A percentile compares a stretch with the other conserved stretches of the same genome.
Evolutionary conservation across 2,329 filamentous ascomycete species (phyloP).

Genomic region (Leptosphaerulina australis): DNA sequence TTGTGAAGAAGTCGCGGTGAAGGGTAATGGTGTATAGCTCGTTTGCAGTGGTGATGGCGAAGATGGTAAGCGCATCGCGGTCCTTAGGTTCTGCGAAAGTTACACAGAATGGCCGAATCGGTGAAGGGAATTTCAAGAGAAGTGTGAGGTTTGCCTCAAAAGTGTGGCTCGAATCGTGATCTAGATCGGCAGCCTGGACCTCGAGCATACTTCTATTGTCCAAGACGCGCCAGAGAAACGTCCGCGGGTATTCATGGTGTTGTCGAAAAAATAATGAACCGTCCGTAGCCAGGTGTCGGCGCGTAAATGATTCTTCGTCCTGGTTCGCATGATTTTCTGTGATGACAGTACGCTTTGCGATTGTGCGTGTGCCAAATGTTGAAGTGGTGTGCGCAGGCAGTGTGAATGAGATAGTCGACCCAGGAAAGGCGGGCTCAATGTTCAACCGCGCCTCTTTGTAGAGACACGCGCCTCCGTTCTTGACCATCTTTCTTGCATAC

Average conservation of each 20-base stretch:
- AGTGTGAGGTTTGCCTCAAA: slow-evolving; percentile 75
- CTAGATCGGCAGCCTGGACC: slow-evolving; percentile 81
- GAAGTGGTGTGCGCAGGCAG: slow-evolving; percentile 44
- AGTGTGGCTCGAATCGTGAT: slow-evolving; percentile 66
- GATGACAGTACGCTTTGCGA: slow-evolving; percentile 43
- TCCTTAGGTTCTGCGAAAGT: slow-evolving; percentile 80
- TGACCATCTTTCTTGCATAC: slow-evolving; percentile 73
- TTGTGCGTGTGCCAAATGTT: slow-evolving; percentile 41
- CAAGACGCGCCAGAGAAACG: slow-evolving; percentile 88
- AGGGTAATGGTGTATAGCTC: slow-evolving; percentile 85
- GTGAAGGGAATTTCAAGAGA: slow-evolving; percentile 75
- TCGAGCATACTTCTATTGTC: slow-evolving; percentile 81
- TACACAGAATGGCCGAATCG: slow-evolving; percentile 77
- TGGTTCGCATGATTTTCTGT: slow-evolving; percentile 53
- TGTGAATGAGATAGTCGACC: slow-evolving; percentile 70
- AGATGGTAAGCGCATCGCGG: slow-evolving; percentile 77
- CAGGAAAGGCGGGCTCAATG: slow-evolving; percentile 73
- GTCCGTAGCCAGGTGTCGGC: slow-evolving; percentile 72
- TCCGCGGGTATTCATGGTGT: slow-evolving; percentile 76
- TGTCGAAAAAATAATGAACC: slow-evolving; percentile 85
- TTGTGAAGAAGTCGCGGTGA: slow-evolving; percentile 80
- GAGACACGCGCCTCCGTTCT: slow-evolving; percentile 66
- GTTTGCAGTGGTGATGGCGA: slow-evolving; percentile 78
- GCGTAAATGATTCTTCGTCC: slow-evolving; percentile 76
- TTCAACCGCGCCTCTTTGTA: slow-evolving; percentile 89